Base-by-base conservation (phyloP, 805 yeast genomes). In the Aciculoconidium aculeatum region DNA sequence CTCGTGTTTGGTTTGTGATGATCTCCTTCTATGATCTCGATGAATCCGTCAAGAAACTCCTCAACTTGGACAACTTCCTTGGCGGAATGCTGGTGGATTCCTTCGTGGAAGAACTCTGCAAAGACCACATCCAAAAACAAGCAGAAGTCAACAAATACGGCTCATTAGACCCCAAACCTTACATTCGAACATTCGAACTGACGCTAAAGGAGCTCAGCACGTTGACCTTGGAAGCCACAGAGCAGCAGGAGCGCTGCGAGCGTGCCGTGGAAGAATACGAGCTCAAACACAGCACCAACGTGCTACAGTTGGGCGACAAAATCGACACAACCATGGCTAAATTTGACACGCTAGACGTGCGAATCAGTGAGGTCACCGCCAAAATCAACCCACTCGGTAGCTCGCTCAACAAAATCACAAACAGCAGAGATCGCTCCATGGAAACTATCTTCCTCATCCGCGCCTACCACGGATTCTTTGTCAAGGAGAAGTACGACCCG, bases 171-270 rank as follows among this genome's bases (percentile, higher is more conserved):
- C 96, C 97, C 1, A 86, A 85, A 47, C 97, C 97, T 2, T 92
- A 84, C 50, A 90, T 90, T 26, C 72, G 96, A 42, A 85, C 95
- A 0, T 88, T 92, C 53, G 96, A 90, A 50, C 76, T 88, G 1
- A 84, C 92, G 3, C 61, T 87, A 25, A 67, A 76, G 25, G 90
- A 85, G 45, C 61, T 90, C 40, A 72, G 75, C 44, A 65, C 65
- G 28, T 56, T 92, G 23, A 67, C 67, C 25, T 70, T 67, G 1
- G 80, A 80, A 24, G 73, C 87, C 3, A 49, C 56, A 4, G 50
- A 53, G 10, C 67, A 67, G 31, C 78, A 75, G 38, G 57, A 57
- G 4, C 55, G 58, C n/a, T 63, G 77, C 13, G 80, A 72, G 27
- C 58, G 57, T 11, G 76, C 74, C 11, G 85, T 80, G 1, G 67